Conservation (phyloP, 345 rosid species). For the Eucalyptus regnans region DNA sequence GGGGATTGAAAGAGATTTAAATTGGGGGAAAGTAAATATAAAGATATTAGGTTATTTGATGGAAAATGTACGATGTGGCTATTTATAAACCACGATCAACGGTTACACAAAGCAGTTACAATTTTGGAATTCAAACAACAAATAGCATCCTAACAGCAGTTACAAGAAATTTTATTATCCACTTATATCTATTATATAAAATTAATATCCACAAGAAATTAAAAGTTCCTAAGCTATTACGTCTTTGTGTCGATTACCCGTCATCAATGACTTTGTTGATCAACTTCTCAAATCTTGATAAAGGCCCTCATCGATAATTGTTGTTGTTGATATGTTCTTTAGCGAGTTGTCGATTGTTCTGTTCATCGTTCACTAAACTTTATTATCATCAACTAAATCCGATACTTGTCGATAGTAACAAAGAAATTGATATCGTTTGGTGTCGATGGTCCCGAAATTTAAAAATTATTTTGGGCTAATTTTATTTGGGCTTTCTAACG, state of each 20-base stretch:
- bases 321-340: not conserved
- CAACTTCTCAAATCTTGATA: not conserved
- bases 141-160: accelerated
- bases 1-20: no score
- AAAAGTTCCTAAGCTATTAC: not conserved
- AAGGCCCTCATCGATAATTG: not conserved
- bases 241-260: no score
- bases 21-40: not conserved
- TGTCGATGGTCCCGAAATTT: no score
- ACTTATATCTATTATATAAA: not conserved
- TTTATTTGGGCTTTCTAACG: not conserved
- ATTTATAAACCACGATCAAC: accelerated
- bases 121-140: no score
- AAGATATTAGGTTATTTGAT: not conserved
- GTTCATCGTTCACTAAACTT: not conserved
- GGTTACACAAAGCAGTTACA: not conserved
- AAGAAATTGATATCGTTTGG: not conserved
- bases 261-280: not conserved
- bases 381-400: not conserved
- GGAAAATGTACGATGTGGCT: not conserved
- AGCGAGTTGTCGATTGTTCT: not conserved
- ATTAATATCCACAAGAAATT: no score
- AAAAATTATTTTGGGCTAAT: not conserved
- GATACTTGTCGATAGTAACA: not conserved
- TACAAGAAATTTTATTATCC: no score